Evolutionary conservation across 192 early-diverging fungal genomes (phyloP).

Genomic region (Linnemannia zychae): DNA sequence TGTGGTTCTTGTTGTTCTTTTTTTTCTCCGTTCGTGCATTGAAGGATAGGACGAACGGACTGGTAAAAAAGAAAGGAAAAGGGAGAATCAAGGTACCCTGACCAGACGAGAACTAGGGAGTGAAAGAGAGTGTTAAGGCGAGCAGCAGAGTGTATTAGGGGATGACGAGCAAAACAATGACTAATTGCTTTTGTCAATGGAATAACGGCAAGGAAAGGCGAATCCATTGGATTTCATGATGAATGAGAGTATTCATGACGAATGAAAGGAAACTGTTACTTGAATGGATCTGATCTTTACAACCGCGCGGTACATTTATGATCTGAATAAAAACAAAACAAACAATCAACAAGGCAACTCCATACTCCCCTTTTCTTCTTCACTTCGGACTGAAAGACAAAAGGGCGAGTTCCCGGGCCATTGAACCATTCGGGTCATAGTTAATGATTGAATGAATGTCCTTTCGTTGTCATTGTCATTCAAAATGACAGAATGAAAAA

Average conservation of each 20-base stretch:
- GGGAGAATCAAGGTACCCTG: background rate
- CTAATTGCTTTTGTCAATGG: no score
- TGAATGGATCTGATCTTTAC: background rate
- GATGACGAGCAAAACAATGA: no score
- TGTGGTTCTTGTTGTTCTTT: background rate
- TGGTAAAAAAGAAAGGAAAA: background rate
- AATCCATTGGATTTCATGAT: no score
- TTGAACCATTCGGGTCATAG: background rate
- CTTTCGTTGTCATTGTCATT: no score
- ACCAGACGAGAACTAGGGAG: background rate
- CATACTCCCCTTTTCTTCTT: background rate
- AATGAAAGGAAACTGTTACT: background rate
- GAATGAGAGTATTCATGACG: no score
- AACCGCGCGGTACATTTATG: background rate
- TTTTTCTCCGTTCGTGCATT: background rate
- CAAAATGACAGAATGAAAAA: background rate
- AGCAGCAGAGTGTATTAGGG: no score
- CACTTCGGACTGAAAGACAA: constrained; percentile 3
- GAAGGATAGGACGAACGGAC: background rate
- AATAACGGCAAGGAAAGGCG: no score
- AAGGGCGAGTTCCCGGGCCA: background rate
- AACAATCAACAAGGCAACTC: background rate
- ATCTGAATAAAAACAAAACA: background rate
- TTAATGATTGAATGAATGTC: background rate
- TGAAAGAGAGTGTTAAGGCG: no score